Base-by-base conservation (phyloP, 2,329 filamentous ascomycete genomes). In the Epichloe baconii region DNA sequence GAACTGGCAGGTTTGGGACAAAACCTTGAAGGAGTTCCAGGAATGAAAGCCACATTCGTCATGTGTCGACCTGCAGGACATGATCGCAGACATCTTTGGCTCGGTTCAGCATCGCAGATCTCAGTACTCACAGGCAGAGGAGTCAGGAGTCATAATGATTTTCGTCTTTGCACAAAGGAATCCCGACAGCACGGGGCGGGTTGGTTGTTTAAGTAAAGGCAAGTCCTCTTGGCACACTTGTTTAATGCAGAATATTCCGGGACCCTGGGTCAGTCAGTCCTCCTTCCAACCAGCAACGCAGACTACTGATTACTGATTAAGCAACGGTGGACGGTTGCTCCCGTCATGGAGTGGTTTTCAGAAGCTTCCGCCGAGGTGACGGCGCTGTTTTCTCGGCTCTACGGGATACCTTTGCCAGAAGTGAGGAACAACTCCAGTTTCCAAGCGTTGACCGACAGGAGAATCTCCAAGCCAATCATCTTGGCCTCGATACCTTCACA, bases 401-500 rank as follows among this genome's bases (percentile, higher is more conserved):
- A 48, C 23, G 37, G 17, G n/a, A 11, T 48, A 8, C 46, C 46
- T 11, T 21, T 38, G 35, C 34, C 36, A 26, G 36, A 48, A 23
- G 46, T 48, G 19, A 48, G 19, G 7, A 41, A 26, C 19, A 17
- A 14, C 23, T 12, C 46, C 14, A 37, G n/a, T n/a, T 48, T 48
- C 10, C 35, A 8, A 34, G 35, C 46, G 3, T 38, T 48, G 19
- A 48, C 14, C 23, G 36, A 41, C 7, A 48, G 19, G 17, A 42
- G 12, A 37, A 40, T 48, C 19, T 37, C 35, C 12, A 21, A 21
- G 5, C 15, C 34, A 21, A 48, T 48, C 14, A 38, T 52, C 14
- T 38, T 52, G 17, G 51, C 51, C 12, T 52, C 51, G 3, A 49
- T 52, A 11, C 51, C 51, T 44, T 17, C 42, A 8, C 14, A 40